Evolutionary conservation across 129 eudicot species (phyloP).

Genomic region (Centaurea solstitialis): DNA sequence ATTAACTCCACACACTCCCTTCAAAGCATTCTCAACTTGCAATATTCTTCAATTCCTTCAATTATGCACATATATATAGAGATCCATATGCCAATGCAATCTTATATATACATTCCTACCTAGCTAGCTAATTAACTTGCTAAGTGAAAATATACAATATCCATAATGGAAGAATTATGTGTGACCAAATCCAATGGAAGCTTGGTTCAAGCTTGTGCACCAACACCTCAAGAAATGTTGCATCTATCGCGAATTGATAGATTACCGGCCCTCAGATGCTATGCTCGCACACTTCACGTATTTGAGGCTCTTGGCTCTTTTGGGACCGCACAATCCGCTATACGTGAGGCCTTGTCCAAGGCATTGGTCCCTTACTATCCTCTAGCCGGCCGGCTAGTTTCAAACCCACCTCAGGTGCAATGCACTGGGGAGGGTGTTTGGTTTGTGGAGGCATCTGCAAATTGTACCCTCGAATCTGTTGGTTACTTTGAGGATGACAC

Average conservation of each 20-base stretch:
- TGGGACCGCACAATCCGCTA: slow-evolving; percentile 16
- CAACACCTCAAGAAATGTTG: slow-evolving; percentile 39
- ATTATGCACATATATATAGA: neutral
- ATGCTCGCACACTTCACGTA: slow-evolving; percentile 58
- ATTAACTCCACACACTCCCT: neutral
- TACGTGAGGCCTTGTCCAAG: slow-evolving; percentile 46
- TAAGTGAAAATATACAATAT: neutral
- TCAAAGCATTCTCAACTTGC: neutral
- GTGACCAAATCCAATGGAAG: slow-evolving; percentile 38
- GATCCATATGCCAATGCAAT: neutral
- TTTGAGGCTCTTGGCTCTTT: slow-evolving; percentile 34
- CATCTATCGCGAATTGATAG: slow-evolving; percentile 57
- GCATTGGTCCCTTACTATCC: slow-evolving; percentile 73
- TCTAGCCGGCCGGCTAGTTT: slow-evolving; percentile 57
- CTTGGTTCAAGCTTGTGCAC: slow-evolving; percentile 38
- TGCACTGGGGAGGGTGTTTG: slow-evolving; percentile 62
- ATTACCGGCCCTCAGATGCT: slow-evolving; percentile 44
- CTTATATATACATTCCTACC: neutral
- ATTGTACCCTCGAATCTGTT: slow-evolving; percentile 40
- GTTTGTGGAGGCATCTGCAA: slow-evolving; percentile 54
- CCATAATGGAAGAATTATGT: slow-evolving; percentile 28
- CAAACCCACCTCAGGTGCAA: slow-evolving; percentile 10
- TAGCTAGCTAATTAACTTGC: neutral
- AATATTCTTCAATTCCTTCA: neutral
- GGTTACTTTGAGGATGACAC: slow-evolving; percentile 46